Evolutionary conservation across 345 rosid species (phyloP).

Genomic region (Sonneratia caseolaris): DNA sequence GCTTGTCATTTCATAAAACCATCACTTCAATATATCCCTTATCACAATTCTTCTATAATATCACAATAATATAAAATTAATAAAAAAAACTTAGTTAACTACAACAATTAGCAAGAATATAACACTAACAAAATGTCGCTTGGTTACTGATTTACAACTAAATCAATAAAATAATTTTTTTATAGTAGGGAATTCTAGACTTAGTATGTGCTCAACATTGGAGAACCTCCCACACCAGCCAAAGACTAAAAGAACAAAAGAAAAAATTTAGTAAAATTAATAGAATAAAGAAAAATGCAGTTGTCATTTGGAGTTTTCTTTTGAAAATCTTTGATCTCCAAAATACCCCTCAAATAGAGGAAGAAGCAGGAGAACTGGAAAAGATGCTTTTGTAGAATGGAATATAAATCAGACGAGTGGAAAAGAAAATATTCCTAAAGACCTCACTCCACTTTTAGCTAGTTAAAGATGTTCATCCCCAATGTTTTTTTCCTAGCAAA

Average conservation of each 20-base stretch:
- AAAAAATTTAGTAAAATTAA: too few relatives aligned
- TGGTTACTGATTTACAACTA: neutral
- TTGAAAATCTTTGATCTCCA: too few relatives aligned
- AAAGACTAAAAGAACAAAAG: neutral
- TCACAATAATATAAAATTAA: neutral
- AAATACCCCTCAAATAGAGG: too few relatives aligned
- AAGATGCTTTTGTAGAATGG: neutral
- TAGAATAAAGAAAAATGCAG: neutral
- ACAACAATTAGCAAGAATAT: neutral
- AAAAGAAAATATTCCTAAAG: neutral
- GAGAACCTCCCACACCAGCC: neutral
- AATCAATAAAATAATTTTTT: neutral
- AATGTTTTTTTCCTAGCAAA: neutral
- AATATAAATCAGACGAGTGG: neutral
- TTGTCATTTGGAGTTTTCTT: too few relatives aligned
- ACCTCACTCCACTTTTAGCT: neutral
- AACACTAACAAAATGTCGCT: too few relatives aligned
- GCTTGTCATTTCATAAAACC: neutral
- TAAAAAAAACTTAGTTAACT: neutral
- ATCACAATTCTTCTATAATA: neutral
- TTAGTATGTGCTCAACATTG: neutral
- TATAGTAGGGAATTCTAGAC: neutral
- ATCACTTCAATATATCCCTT: neutral
- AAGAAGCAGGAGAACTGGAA: neutral
- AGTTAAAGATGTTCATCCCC: neutral